phyloP scores from a whole-genome alignment of 805 yeast genomes.

The Suhomyces canberraensis region DNA sequence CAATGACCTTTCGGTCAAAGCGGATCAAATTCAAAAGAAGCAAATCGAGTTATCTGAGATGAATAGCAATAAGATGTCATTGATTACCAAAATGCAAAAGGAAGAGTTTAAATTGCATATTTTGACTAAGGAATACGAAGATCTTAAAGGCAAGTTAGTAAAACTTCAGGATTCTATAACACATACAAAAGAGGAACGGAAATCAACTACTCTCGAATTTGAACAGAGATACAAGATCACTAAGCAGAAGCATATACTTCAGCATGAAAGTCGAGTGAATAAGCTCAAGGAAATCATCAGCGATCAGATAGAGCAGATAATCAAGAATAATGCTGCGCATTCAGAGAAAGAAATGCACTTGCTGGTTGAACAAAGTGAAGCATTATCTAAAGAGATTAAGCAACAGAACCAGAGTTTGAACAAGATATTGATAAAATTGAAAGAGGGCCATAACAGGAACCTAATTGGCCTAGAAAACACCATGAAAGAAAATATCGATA shows the following conservation, averaged over 20 bases:
- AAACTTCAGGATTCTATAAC: slow-evolving; percentile 6
- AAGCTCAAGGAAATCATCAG: slow-evolving; percentile 27
- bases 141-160: slow-evolving; percentile 4
- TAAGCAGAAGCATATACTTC: slow-evolving; percentile 15
- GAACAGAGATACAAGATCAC: slow-evolving; percentile 7
- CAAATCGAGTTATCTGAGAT: slow-evolving; percentile 8
- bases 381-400: slow-evolving; percentile 12
- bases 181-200: slow-evolving; percentile 5
- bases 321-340: slow-evolving; percentile 30
- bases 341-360: slow-evolving; percentile 24
- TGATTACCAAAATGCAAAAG: slow-evolving; percentile 13
- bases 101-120: slow-evolving; percentile 14
- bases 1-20: too few relatives aligned
- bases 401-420: slow-evolving; percentile 15
- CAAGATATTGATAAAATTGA: slow-evolving; percentile 20
- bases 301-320: slow-evolving; percentile 35
- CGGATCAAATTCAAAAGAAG: slow-evolving; percentile 1
- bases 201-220: slow-evolving; percentile 2
- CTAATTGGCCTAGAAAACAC: slow-evolving; percentile 11
- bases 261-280: slow-evolving; percentile 22
- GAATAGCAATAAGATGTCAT: slow-evolving; percentile 9
- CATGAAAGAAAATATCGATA: slow-evolving; percentile 15
- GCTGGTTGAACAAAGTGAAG: slow-evolving; percentile 13
- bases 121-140: slow-evolving; percentile 7
- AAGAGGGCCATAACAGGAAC: slow-evolving; percentile 23